phyloP scores from a whole-genome alignment of 768 basidiomycete species.

The Russula brevipes region DNA sequence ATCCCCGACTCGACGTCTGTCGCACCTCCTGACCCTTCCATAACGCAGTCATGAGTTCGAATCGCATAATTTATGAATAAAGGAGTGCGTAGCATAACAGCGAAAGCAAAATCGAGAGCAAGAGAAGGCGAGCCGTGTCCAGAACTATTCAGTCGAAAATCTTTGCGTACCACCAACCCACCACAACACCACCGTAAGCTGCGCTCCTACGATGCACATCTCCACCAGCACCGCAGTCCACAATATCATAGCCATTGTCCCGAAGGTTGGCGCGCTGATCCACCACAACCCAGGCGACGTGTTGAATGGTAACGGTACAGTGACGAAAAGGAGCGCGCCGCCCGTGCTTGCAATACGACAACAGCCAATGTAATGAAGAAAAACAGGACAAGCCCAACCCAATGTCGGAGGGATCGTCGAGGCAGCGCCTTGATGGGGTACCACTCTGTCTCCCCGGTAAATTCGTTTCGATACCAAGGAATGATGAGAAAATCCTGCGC shows the following conservation, averaged over 20 bases:
- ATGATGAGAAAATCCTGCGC: conserved; percentile 77
- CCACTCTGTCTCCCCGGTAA: conserved; percentile 68
- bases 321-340: conserved; percentile 49
- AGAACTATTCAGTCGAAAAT: conserved; percentile 37
- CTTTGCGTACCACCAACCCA: conserved; percentile 71
- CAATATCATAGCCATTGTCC: conserved; percentile 57
- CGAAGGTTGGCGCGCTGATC: conserved; percentile 58
- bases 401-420: conserved; percentile 59
- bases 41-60: conserved; percentile 1
- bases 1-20: conserved; percentile 4
- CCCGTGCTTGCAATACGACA: conserved; percentile 51
- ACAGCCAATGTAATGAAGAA: conserved; percentile 44
- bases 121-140: background rate
- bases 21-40: conserved; percentile 2
- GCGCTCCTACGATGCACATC: conserved; percentile 48
- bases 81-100: conserved; percentile 4
- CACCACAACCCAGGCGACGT: conserved; percentile 58
- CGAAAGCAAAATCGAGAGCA: conserved; percentile 8
- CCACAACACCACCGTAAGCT: conserved; percentile 60
- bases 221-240: conserved; percentile 65
- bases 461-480: conserved; percentile 78
- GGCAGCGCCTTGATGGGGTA: conserved; percentile 58
- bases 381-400: conserved; percentile 56
- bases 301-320: conserved; percentile 55
- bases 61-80: conserved; percentile 23